Evolutionary conservation across 179 eudicot genomes (phyloP), one percentile per base, ranked within the genome.

Genomic region (Drosera spatulata): DNA sequence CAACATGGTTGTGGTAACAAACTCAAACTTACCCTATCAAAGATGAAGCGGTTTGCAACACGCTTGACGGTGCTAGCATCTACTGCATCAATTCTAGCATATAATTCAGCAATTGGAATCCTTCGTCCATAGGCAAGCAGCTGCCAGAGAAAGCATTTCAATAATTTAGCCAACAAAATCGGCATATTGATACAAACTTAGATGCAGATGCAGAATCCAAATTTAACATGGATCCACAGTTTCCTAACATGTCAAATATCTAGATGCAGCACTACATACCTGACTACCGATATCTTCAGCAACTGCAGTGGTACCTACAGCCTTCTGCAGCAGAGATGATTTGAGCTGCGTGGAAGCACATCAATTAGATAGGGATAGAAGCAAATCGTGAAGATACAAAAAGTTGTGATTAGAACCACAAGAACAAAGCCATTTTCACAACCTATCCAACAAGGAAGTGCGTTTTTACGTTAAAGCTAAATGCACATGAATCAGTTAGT

Each of bases 281-380:
- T 88, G 94, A 53, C 79, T 81, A 37, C 96, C 90, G 60, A 82
- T 82, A 53, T 89, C 88, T 75, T 89, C 87, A 68, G 87, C 86
- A 65, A 62, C 73, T 55, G 84, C 77, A 61, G 76, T 77, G 53
- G 78, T 66, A 66, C 91, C 97, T 71, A 77, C 76, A 33, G 73
- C 70, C 69, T 77, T 78, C 65, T 70, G 77, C 65, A 86, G 61
- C 76, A 89, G 69, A 55, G 78, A 68, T 52, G 91, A 82, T 71
- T 89, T 89, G n/a, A n/a, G n/a, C n/a, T 86, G 82, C 75, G 68
- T 51, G 50, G 8, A 57, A 60, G 55, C 67, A 71, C 43, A 60
- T 14, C 55, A 14, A 45, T 59, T 49, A 62, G 66, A 41, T n/a
- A n/a, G n/a, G n/a, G n/a, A n/a, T n/a, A n/a, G n/a, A n/a, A 15